Evolutionary conservation across 2,329 filamentous ascomycete genomes (phyloP).

Genomic region (Cladosporium sp.): DNA sequence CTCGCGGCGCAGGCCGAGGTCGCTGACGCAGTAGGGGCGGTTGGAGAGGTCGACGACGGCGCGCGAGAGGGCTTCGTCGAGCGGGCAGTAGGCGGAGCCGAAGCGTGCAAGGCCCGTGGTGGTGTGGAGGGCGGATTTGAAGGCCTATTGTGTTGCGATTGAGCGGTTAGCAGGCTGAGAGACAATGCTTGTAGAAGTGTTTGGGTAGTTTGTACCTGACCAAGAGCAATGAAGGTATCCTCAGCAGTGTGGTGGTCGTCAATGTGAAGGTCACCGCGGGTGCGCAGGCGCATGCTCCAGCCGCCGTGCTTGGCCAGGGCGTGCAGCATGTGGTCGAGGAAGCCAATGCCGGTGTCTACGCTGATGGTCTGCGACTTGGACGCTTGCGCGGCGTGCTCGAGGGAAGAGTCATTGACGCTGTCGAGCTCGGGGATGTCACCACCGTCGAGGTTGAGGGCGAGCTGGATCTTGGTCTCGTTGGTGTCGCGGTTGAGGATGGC

Average conservation of each 20-base stretch:
- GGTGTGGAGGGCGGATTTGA: slow-evolving; percentile 74
- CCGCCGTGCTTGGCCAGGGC: slow-evolving; percentile 93
- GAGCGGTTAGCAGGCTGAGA: not conserved
- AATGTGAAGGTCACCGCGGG: slow-evolving; percentile 88
- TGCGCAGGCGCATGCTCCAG: slow-evolving; percentile 82
- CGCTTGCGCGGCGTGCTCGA: slow-evolving; percentile 76
- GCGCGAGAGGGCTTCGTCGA: slow-evolving; percentile 91
- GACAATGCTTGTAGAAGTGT: not conserved
- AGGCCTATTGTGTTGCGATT: slow-evolving; percentile 54
- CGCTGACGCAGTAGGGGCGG: slow-evolving; percentile 79
- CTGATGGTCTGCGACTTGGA: slow-evolving; percentile 83
- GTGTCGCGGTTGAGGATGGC: slow-evolving; percentile 83
- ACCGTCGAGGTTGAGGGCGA: slow-evolving; percentile 91
- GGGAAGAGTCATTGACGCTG: slow-evolving; percentile 57
- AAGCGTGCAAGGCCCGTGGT: slow-evolving; percentile 84
- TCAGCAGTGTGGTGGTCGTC: slow-evolving; percentile 99
- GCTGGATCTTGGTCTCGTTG: slow-evolving; percentile 96
- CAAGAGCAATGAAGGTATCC: slow-evolving; percentile 90
- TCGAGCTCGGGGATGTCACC: slow-evolving; percentile 55
- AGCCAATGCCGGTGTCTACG: slow-evolving; percentile 91
- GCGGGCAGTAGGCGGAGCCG: slow-evolving; percentile 85
- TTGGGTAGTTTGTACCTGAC: slow-evolving; percentile 41
- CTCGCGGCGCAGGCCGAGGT: slow-evolving; percentile 83
- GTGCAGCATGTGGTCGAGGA: slow-evolving; percentile 98
- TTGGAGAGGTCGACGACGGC: slow-evolving; percentile 95